A percentile compares a stretch with the other conserved stretches of the same genome.
These are phyloP conservation scores for Acanthamoeba divionensis DNA, from an alignment of 208 protist species.

Conservation along the genomic window DNA sequence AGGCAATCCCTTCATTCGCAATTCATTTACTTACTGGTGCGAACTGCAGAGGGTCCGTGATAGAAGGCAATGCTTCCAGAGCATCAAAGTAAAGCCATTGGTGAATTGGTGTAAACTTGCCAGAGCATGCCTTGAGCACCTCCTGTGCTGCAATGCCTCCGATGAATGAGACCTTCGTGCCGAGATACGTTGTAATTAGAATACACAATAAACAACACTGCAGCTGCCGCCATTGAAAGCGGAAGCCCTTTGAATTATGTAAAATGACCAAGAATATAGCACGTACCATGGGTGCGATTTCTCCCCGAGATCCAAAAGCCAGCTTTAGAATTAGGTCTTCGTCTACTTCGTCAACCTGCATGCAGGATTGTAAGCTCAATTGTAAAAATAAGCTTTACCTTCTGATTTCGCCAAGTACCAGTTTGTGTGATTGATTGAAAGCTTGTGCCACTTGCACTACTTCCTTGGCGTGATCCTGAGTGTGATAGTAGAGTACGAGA, in stretches of 20 bases:
- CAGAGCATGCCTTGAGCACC: conserved; percentile 87
- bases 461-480: conserved; percentile 34
- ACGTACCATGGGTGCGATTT: conserved; percentile 46
- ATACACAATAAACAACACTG: background rate
- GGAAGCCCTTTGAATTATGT: background rate
- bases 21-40: too few species aligned
- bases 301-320: conserved; percentile 69
- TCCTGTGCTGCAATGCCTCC: conserved; percentile 92
- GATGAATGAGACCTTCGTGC: conserved; percentile 79
- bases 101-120: conserved; percentile 93
- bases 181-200: background rate
- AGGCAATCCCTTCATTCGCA: too few species aligned
- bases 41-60: conserved; percentile 82
- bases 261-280: background rate
- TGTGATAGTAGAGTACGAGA: conserved; percentile 55
- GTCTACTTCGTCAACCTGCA: conserved; percentile 68
- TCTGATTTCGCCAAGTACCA: background rate
- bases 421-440: background rate
- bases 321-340: conserved; percentile 67
- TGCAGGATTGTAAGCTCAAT: background rate
- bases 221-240: background rate
- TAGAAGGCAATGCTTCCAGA: conserved; percentile 79
- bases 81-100: conserved; percentile 91
- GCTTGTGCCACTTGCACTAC: conserved; percentile 40
- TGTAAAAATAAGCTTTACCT: too few species aligned